phyloP scores from a whole-genome alignment of 352 stramenopile species.

The Phytophthora citrophthora region DNA sequence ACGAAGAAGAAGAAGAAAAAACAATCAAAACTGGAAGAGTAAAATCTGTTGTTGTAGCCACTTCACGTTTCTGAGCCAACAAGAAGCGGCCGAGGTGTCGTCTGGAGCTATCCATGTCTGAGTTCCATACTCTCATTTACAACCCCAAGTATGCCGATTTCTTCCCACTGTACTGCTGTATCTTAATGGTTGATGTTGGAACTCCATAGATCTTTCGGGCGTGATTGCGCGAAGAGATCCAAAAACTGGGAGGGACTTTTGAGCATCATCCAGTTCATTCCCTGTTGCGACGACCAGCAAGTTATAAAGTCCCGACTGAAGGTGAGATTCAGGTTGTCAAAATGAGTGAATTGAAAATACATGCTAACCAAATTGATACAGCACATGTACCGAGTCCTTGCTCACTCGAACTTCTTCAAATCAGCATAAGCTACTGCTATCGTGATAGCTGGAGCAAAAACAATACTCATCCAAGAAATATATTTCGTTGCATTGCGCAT shows the following conservation, averaged over 20 bases:
- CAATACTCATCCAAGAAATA: too few relatives aligned
- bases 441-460: too few relatives aligned
- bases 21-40: too few relatives aligned
- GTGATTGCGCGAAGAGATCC: slow-evolving; percentile 56
- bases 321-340: not conserved
- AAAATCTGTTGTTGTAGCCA: too few relatives aligned
- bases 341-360: not conserved
- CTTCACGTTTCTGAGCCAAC: slow-evolving; percentile 41
- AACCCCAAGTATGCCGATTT: slow-evolving; percentile 36
- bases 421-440: too few relatives aligned
- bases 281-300: not conserved
- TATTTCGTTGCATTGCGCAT: too few relatives aligned
- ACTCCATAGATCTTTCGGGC: slow-evolving; percentile 45
- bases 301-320: slow-evolving; percentile 1
- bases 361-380: too few relatives aligned
- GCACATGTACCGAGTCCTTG: too few relatives aligned
- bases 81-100: slow-evolving; percentile 44
- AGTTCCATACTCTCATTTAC: slow-evolving; percentile 71
- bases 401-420: slow-evolving; percentile 59
- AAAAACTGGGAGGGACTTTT: slow-evolving; percentile 51
- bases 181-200: not conserved
- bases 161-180: not conserved
- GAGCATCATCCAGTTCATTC: slow-evolving; percentile 44
- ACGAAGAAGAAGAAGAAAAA: too few relatives aligned
- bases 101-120: slow-evolving; percentile 52